Base-by-base conservation (phyloP, 2,329 filamentous ascomycete species). In the Xylariaceae sp. region DNA sequence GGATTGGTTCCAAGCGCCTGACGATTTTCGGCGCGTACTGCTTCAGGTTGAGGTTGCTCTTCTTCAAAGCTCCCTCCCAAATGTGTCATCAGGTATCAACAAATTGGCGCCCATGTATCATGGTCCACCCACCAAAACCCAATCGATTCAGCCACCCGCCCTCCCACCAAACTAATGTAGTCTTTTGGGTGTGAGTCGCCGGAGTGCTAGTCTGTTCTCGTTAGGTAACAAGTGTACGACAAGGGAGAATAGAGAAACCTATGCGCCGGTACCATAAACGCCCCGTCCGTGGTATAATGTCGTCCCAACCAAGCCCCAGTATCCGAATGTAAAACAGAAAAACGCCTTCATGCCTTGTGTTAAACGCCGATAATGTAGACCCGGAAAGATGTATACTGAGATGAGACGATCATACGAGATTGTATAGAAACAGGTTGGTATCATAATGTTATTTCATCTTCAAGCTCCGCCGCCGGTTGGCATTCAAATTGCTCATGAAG, bases 391-490 rank as follows among this genome's bases (percentile, higher is more conserved):
- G 32, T 29, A 35, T 46, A 40, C 23, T 20, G 25, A 48, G 35
- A 48, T n/a, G 22, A 21, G 1, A 20, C 38, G 22, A 40, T 35
- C 20, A 42, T 16, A 40, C 21, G 33, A 40, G 20, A 22, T 32
- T 21, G 23, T 11, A 21, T 42, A 40, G 35, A 19, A 23, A 37
- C 16, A 37, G n/a, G 12, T 21, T 16, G 38, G n/a, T 22, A 36
- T 29, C 19, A 23, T 58, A 33, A 61, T 36, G 49, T n/a, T n/a
- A 36, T 44, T 49, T 59, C 41, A 59, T 51, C 38, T 44, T 69
- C 55, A 72, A 60, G 57, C 70, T 73, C 56, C 67, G 64, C 46
- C 70, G 64, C 44, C 67, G 64, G 44, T 62, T 59, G 40, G 67
- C 60, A 37, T 62, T 59, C 23, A 70, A 56, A 11, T 67, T 62